phyloP scores from a whole-genome alignment of 352 stramenopile genomes.

The Phytopythium boreale region DNA sequence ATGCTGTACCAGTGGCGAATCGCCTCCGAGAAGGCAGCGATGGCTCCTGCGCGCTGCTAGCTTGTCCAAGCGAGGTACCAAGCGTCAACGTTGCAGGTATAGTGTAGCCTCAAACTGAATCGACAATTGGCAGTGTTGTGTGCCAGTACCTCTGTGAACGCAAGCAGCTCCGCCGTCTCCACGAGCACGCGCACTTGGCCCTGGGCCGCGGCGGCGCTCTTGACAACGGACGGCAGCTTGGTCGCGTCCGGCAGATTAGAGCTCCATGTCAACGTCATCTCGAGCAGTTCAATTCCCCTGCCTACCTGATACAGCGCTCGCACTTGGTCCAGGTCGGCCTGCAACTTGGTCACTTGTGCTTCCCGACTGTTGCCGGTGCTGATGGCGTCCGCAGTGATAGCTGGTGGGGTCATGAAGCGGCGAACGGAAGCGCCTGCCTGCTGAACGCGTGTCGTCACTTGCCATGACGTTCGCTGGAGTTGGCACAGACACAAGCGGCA shows the following conservation, averaged over 20 bases:
- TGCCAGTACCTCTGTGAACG: constrained; percentile 22
- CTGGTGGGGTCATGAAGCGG: constrained; percentile 1
- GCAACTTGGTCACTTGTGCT: constrained; percentile 13
- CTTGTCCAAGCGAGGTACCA: neutral
- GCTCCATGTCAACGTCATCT: neutral
- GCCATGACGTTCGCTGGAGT: constrained; percentile 31
- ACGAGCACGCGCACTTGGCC: constrained; percentile 47
- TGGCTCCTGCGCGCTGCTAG: constrained; percentile 29
- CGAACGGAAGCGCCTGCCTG: neutral
- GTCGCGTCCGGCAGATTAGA: neutral
- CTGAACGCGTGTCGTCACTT: constrained; percentile 9
- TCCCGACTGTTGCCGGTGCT: constrained; percentile 2
- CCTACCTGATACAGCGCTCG: constrained; percentile 36
- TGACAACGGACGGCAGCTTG: constrained; percentile 28
- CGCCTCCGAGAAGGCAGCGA: constrained; percentile 30
- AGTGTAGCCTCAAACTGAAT: too few relatives aligned
- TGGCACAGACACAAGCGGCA: constrained; percentile 24
- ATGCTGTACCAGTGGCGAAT: constrained; percentile 43
- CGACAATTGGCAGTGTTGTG: neutral
- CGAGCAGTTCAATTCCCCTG: neutral
- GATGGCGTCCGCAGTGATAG: neutral
- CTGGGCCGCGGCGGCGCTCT: constrained; percentile 21
- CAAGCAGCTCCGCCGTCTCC: constrained; percentile 39
- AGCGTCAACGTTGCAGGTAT: neutral
- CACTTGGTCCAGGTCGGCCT: constrained; percentile 24